phyloP scores from a whole-genome alignment of 192 early-diverging fungal genomes.

The Coemansia sp. region DNA sequence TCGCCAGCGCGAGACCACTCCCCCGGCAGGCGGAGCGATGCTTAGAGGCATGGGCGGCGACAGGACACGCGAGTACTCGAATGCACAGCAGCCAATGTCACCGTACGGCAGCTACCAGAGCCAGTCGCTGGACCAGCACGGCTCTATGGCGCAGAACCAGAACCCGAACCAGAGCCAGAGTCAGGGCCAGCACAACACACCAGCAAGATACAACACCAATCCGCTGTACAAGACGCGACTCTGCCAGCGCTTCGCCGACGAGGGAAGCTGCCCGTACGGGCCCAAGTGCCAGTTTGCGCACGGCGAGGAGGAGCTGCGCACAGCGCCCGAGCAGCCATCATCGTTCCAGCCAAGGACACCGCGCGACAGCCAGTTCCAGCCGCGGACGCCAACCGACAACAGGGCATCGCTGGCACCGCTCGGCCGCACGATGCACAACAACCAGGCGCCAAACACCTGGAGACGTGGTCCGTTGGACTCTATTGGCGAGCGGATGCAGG shows the following conservation, averaged over 20 bases:
- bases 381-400: slow-evolving; percentile 14
- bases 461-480: slow-evolving; percentile 16
- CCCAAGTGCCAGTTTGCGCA: slow-evolving; percentile 84
- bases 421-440: slow-evolving; percentile 6
- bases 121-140: slow-evolving; percentile 25
- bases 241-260: slow-evolving; percentile 80
- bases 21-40: slow-evolving; percentile 12
- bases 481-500: slow-evolving; percentile 25
- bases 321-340: slow-evolving; percentile 37
- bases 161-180: too few species aligned
- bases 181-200: too few species aligned
- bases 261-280: slow-evolving; percentile 80
- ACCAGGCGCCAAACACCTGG: slow-evolving; percentile 25
- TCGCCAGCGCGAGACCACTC: slow-evolving; percentile 54
- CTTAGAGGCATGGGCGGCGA: slow-evolving; percentile 19
- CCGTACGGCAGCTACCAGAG: slow-evolving; percentile 3
- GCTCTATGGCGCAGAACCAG: slow-evolving; percentile 7
- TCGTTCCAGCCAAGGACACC: slow-evolving; percentile 17
- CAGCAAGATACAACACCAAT: slow-evolving; percentile 53
- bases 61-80: slow-evolving; percentile 18
- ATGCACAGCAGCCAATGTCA: neutral
- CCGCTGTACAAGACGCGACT: slow-evolving; percentile 80
- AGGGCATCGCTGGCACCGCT: slow-evolving; percentile 8
- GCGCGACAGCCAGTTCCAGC: slow-evolving; percentile 24
- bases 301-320: slow-evolving; percentile 48